A percentile compares a stretch with the other conserved stretches of the same genome.
These are phyloP conservation scores for Penicillium steckii DNA, from an alignment of 495 filamentous ascomycete species.

Conservation along the genomic window DNA sequence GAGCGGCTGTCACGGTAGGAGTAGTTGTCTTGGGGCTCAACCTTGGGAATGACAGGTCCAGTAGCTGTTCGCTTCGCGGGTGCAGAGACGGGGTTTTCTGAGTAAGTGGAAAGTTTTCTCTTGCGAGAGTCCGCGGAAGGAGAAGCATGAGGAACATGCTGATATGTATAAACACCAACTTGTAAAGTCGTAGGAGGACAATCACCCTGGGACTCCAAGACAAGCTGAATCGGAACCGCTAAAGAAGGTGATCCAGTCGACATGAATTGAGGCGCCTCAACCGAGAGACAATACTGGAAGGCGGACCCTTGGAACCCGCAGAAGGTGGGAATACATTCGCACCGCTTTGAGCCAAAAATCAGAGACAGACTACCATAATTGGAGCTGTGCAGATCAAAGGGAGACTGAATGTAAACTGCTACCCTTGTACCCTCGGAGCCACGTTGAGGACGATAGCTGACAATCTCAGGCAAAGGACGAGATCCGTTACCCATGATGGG, in stretches of 20 bases:
- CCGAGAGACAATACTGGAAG: conserved; percentile 70
- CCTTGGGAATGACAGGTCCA: conserved; percentile 39
- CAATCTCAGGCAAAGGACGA: conserved; percentile 54
- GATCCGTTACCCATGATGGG: conserved; percentile 33
- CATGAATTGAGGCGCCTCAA: conserved; percentile 68
- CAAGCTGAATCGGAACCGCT: conserved; percentile 70
- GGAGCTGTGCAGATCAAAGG: conserved; percentile 66
- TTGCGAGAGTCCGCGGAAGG: conserved; percentile 44
- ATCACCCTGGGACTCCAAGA: conserved; percentile 66
- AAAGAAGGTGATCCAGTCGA: conserved; percentile 63
- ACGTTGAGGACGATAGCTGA: conserved; percentile 62
- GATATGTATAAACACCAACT: conserved; percentile 77
- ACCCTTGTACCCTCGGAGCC: conserved; percentile 70
- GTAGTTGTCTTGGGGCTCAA: conserved; percentile 39
- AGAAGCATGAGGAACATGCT: conserved; percentile 40
- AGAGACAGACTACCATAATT: conserved; percentile 59
- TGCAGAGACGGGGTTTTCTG: conserved; percentile 35
- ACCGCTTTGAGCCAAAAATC: conserved; percentile 72
- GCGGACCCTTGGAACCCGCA: conserved; percentile 54
- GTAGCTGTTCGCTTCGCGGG: conserved; percentile 44
- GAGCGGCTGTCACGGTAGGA: conserved; percentile 29
- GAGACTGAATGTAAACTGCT: conserved; percentile 67
- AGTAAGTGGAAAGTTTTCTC: conserved; percentile 51
- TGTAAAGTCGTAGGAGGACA: conserved; percentile 61
- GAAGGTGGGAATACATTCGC: conserved; percentile 60